Evolutionary conservation across 805 yeast genomes (phyloP), one percentile per base, ranked within the genome.

Genomic region (Hanseniaspora opuntiae): DNA sequence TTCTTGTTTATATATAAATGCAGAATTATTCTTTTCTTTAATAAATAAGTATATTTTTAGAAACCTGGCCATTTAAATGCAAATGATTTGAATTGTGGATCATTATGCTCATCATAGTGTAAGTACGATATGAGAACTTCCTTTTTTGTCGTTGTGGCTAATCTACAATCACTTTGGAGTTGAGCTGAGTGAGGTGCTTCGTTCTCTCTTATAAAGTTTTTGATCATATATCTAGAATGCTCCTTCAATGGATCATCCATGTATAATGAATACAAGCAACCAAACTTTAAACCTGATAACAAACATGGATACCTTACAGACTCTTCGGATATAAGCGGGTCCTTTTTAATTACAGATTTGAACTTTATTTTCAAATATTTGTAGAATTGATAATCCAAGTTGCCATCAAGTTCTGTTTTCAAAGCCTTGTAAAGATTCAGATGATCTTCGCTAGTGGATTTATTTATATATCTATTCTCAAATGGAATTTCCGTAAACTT

Each of bases 151-250:
- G 48, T 6, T 14, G 54, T 44, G 2, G 44, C 54, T 10, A 51
- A n/a, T 51, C 54, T 51, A 12, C 46, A 42, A 37, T 42, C 48
- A 44, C 54, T 51, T 37, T 51, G 54, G 2, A 51, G 25, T n/a
- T 51, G 54, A 6, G 35, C 36, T n/a, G 40, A 19, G 12, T 42
- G 20, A 19, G 46, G 33, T 9, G 45, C 22, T 24, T 25, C n/a
- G 20, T 30, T 30, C 7, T 28, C 32, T 7, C 5, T 9, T 4
- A 25, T 14, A n/a, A 36, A 44, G 10, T 51, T 44, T 20, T 51
- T 51, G 8, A 51, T 40, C 14, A 51, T 51, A 17, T 44, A 51
- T 22, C 39, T 51, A 9, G 48, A 42, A 30, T 51, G 54, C 30
- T 35, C 39, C 16, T 39, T 44, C 22, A 51, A 40, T 14, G 46